Percentiles rank a stretch among this genome's conserved stretches.
Evolutionary conservation across 768 basidiomycete genomes (phyloP).

Genomic region (Russula lepida): DNA sequence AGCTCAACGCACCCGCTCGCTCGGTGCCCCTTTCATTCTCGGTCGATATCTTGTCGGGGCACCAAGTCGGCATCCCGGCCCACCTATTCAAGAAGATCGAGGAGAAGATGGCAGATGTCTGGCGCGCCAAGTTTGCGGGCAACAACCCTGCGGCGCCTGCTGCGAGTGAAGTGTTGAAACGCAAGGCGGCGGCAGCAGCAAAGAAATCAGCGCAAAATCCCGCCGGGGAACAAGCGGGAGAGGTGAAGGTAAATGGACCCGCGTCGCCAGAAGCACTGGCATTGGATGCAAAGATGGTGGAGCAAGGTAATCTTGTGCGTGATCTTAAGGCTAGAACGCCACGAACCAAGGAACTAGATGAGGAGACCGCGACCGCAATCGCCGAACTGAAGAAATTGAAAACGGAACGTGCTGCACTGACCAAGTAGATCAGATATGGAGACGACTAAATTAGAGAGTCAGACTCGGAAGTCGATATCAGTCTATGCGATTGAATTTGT

Average conservation of each 20-base stretch:
- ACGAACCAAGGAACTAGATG: slow-evolving; percentile 53
- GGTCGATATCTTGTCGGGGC: slow-evolving; percentile 81
- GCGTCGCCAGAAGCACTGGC: slow-evolving; percentile 67
- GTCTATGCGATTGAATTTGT: not conserved
- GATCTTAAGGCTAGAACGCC: slow-evolving; percentile 56
- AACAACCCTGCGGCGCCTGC: slow-evolving; percentile 33
- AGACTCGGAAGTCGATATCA: not conserved
- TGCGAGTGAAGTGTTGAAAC: slow-evolving; percentile 36
- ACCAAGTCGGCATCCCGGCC: slow-evolving; percentile 75
- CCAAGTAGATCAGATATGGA: slow-evolving; percentile 8
- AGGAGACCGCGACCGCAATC: slow-evolving; percentile 51
- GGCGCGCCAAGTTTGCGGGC: slow-evolving; percentile 76
- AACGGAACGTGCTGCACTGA: slow-evolving; percentile 38
- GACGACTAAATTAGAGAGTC: not conserved
- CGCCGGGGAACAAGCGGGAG: slow-evolving; percentile 28
- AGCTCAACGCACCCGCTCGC: slow-evolving; percentile 85
- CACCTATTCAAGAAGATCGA: slow-evolving; percentile 94
- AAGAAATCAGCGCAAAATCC: slow-evolving; percentile 40
- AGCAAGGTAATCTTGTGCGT: slow-evolving; percentile 69
- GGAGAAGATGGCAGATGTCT: slow-evolving; percentile 78
- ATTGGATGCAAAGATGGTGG: slow-evolving; percentile 64
- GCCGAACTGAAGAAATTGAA: slow-evolving; percentile 60
- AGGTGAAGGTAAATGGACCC: slow-evolving; percentile 38
- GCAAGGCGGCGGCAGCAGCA: slow-evolving; percentile 41
- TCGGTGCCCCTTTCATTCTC: slow-evolving; percentile 62